phyloP scores from a whole-genome alignment of 495 filamentous ascomycete genomes.

The Penicillium pulvis region DNA sequence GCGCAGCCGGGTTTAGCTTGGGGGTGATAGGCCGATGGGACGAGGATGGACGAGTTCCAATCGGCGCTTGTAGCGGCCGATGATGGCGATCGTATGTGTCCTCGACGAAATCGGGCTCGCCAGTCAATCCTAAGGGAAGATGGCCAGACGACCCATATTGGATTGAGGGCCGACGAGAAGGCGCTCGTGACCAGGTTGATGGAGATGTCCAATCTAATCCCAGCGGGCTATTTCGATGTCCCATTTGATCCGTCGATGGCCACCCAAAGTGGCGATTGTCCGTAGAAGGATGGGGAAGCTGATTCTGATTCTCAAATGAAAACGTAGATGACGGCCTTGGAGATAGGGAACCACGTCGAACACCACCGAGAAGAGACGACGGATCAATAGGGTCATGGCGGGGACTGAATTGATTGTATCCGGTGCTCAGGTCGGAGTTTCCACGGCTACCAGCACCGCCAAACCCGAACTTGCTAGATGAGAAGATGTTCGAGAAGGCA shows the following conservation, averaged over 20 bases:
- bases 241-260: constrained; percentile 54
- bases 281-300: constrained; percentile 75
- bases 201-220: constrained; percentile 59
- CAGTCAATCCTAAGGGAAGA: constrained; percentile 50
- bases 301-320: constrained; percentile 66
- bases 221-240: constrained; percentile 56
- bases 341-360: constrained; percentile 63
- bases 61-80: constrained; percentile 54
- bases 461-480: constrained; percentile 44
- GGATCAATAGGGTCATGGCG: constrained; percentile 61
- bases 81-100: constrained; percentile 46
- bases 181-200: constrained; percentile 56
- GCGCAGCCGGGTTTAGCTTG: constrained; percentile 63
- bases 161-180: constrained; percentile 58
- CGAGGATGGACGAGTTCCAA: constrained; percentile 56
- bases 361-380: constrained; percentile 52
- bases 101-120: constrained; percentile 50
- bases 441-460: constrained; percentile 45
- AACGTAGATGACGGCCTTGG: constrained; percentile 78
- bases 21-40: constrained; percentile 57
- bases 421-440: constrained; percentile 44
- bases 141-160: constrained; percentile 59
- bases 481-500: constrained; percentile 50
- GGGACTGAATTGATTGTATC: constrained; percentile 65
- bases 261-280: constrained; percentile 72